Evolutionary conservation across 2,329 filamentous ascomycete genomes (phyloP), one percentile per base, ranked within the genome.

Genomic region (Beauveria rudraprayagi): DNA sequence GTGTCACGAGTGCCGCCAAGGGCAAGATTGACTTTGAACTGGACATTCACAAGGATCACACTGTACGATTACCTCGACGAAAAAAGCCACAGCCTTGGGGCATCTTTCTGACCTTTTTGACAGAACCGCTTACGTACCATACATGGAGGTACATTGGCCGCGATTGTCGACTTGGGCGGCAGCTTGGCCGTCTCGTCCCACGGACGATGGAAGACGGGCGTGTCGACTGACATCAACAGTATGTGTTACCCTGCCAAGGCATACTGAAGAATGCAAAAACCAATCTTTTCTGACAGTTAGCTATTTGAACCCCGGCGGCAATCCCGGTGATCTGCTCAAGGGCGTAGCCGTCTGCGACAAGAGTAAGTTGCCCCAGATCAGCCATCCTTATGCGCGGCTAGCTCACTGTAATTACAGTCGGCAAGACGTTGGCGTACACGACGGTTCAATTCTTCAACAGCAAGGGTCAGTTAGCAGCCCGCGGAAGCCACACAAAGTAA

Each of bases 121-220:
- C 24, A 92, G 88, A 93, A 93, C 69, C 86, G 90, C 1, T 77
- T 93, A 0, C 82, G 85, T 58, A 92, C 88, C 41, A 80, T 92
- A 30, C 90, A 93, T 67, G 90, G 90, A 19, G 90, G 90, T 4
- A 90, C 89, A 0, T 86, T 93, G 30, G 90, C 90, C 3, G 89
- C 86, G 70, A 86, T 92, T 75, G 86, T 88, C 30, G 85, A 88
- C 63, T 75, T 88, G 0, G 84, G 84, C 11, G 85, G 85, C 16
- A 88, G 85, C 0, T 76, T 88, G 3, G 85, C 85, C 10, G 84
- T 88, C 3, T 85, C 85, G 1, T 87, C 85, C 1, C 84, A 80
- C 64, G 85, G 85, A 0, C 74, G 84, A 1, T 87, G 83, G 66
- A 78, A 80, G 19, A 88, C 85, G 0, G 85, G 85, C 11, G 85